Evolutionary conservation across 2,329 filamentous ascomycete genomes (phyloP).

Genomic region (Mycosphaerella sp.): DNA sequence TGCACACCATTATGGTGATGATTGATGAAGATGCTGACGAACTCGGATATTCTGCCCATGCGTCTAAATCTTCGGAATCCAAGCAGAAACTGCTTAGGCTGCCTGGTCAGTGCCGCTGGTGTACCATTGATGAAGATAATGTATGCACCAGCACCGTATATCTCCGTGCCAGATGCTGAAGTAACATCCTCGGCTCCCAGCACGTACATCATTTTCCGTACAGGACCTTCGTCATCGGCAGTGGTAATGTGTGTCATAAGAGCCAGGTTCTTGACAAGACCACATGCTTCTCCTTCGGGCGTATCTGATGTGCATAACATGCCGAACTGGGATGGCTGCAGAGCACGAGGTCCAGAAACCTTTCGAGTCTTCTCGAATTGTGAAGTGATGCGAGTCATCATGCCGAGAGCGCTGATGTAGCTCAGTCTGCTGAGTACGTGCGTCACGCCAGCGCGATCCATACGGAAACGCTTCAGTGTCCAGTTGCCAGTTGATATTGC

Average conservation of each 20-base stretch:
- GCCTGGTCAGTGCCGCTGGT: constrained; percentile 76
- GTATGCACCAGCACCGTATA: constrained; percentile 78
- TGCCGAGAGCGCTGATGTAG: constrained; percentile 92
- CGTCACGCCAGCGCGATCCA: constrained; percentile 95
- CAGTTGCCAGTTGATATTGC: constrained; percentile 97
- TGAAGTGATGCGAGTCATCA: constrained; percentile 99
- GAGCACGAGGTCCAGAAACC: constrained; percentile 86
- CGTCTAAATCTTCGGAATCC: constrained; percentile 81
- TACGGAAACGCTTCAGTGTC: constrained; percentile 96
- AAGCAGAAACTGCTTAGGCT: constrained; percentile 78
- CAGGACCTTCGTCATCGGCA: constrained; percentile 85
- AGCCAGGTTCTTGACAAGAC: constrained; percentile 94
- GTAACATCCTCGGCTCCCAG: constrained; percentile 79
- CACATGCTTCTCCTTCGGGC: constrained; percentile 96
- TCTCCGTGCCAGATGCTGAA: constrained; percentile 73
- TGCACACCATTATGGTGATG: constrained; percentile 23
- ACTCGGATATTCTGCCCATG: constrained; percentile 87
- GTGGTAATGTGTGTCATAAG: constrained; percentile 99
- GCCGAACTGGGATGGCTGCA: constrained; percentile 96
- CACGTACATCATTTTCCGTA: constrained; percentile 78
- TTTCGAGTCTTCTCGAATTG: constrained; percentile 99
- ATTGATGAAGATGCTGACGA: constrained; percentile 53
- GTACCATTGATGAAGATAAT: constrained; percentile 95
- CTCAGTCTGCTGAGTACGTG: constrained; percentile 92
- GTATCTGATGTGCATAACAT: constrained; percentile 98